Percentiles rank a stretch among this genome's conserved stretches.
Evolutionary conservation across 176 grass and related monocot species (phyloP).

Genomic region (Triticum monococcum): DNA sequence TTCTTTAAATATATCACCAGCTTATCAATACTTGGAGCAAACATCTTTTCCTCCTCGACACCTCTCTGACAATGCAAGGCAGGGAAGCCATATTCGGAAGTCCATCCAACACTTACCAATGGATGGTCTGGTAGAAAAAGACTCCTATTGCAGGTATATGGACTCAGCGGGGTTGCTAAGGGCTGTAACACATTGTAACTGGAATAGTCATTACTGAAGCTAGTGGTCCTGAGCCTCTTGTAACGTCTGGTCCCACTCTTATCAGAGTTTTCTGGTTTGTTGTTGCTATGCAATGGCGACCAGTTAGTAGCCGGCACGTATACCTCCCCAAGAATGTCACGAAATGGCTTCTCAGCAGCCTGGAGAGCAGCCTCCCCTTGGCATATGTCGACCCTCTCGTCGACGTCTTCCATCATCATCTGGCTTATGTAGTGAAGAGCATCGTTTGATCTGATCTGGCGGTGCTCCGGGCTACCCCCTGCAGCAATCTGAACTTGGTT

Average conservation of each 20-base stretch:
- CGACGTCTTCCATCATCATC: conserved; percentile 39
- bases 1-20: conserved; percentile 31
- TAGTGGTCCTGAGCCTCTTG: not conserved
- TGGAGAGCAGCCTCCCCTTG: conserved; percentile 34
- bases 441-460: conserved; percentile 15
- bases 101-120: not conserved
- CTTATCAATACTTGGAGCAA: conserved; percentile 43
- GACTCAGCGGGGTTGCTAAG: not conserved
- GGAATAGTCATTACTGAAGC: not conserved
- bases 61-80: conserved; percentile 28
- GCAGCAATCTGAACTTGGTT: not conserved
- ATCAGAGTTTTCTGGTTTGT: not conserved
- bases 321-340: conserved; percentile 38
- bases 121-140: not conserved
- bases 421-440: conserved; percentile 36
- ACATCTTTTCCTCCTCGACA: conserved; percentile 47
- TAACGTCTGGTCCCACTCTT: not conserved
- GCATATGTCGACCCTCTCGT: conserved; percentile 14
- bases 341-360: conserved; percentile 43
- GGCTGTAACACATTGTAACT: not conserved
- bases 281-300: not conserved
- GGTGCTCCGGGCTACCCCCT: conserved; percentile 8
- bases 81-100: not conserved
- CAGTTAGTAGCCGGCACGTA: not conserved
- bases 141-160: not conserved